Conservation (phyloP, 2,329 filamentous ascomycete genomes). For the Diaporthe destruens region DNA sequence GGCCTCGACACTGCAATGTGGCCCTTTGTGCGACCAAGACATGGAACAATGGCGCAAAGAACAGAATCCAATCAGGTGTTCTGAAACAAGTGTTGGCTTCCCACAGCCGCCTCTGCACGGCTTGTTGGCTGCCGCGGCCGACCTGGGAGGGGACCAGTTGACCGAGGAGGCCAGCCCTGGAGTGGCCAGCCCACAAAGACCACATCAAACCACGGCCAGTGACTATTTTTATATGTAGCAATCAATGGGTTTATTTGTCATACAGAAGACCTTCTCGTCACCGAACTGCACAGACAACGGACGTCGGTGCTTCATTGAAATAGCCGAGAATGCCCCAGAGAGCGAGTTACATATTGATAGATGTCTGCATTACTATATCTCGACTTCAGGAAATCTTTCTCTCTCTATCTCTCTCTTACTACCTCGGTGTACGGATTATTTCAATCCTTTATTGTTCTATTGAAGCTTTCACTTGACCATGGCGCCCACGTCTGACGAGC, state of each 20-base stretch:
- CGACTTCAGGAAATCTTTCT: no score
- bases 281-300: no score
- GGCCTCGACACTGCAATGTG: background rate
- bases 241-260: background rate
- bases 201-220: background rate
- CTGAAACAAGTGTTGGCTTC: constrained; percentile 12
- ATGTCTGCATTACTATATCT: no score
- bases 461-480: no score
- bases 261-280: background rate
- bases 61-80: background rate
- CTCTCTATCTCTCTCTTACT: no score
- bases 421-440: no score
- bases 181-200: background rate
- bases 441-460: no score
- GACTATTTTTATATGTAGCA: background rate
- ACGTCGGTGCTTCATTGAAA: background rate
- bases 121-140: background rate
- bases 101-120: background rate
- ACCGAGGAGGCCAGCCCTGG: background rate
- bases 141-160: background rate
- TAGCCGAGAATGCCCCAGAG: background rate
- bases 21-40: background rate
- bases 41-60: background rate
- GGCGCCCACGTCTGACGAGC: no score
- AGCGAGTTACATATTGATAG: background rate